These are phyloP conservation scores for Naganishia vishniacii DNA, from an alignment of 768 basidiomycete genomes.

Conservation along the genomic window DNA sequence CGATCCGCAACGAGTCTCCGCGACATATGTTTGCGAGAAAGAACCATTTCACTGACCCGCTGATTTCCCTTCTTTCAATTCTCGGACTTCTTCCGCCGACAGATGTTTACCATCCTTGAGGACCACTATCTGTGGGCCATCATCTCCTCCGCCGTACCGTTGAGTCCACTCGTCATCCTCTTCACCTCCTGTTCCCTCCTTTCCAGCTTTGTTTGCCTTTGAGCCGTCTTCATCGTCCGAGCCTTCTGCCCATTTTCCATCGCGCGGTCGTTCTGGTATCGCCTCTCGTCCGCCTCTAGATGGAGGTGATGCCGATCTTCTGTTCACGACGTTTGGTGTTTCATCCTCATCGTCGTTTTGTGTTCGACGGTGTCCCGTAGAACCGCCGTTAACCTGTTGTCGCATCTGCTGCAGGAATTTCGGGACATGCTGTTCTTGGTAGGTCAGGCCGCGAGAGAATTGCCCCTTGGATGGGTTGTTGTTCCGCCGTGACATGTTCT, in stretches of 20 bases:
- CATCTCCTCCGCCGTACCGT: conserved; percentile 55
- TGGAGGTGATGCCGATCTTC: conserved; percentile 15
- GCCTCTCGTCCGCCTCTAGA: conserved; percentile 29
- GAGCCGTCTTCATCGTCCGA: conserved; percentile 37
- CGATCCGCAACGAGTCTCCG: too few relatives aligned
- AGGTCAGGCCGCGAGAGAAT: conserved; percentile 16
- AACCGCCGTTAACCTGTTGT: conserved; percentile 16
- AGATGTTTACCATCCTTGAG: conserved; percentile 83
- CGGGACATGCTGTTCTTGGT: conserved; percentile 19
- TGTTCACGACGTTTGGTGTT: neutral
- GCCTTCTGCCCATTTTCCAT: conserved; percentile 44
- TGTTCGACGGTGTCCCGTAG: neutral
- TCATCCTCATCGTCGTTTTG: conserved; percentile 1
- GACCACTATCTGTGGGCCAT: conserved; percentile 83
- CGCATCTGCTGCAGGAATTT: conserved; percentile 18
- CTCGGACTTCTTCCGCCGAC: conserved; percentile 68
- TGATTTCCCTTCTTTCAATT: conserved; percentile 44
- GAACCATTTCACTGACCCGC: neutral
- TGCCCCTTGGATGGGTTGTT: conserved; percentile 16
- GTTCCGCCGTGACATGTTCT: conserved; percentile 10
- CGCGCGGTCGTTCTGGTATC: conserved; percentile 40
- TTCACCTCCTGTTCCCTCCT: conserved; percentile 52
- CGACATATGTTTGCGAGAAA: neutral
- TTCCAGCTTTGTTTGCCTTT: conserved; percentile 13
- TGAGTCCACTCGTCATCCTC: conserved; percentile 64